Percentiles rank a stretch among this genome's conserved stretches.
phyloP scores from a whole-genome alignment of 2,329 filamentous ascomycete species.

The Aspergillus aculeatinus region DNA sequence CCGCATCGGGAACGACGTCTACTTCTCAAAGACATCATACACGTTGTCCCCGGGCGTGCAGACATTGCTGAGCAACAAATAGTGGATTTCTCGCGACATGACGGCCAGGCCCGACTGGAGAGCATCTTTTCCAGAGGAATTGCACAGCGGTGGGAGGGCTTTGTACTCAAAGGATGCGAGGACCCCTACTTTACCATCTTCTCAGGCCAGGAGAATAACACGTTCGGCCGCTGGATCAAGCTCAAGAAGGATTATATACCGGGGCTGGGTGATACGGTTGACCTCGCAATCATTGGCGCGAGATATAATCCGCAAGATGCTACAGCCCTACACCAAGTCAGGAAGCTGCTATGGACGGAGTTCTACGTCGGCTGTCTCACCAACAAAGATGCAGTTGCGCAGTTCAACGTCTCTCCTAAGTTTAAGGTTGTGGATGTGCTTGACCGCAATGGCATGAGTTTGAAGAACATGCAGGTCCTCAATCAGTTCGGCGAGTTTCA shows the following conservation, averaged over 20 bases:
- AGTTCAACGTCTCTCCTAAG: constrained; percentile 52
- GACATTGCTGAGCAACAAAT: constrained; percentile 65
- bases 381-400: constrained; percentile 62
- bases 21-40: constrained; percentile 58
- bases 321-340: constrained; percentile 50
- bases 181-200: constrained; percentile 69
- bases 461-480: constrained; percentile 53
- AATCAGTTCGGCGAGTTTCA: constrained; percentile 49
- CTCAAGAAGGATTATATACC: constrained; percentile 83
- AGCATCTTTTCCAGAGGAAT: constrained; percentile 68
- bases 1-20: constrained; percentile 44
- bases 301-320: constrained; percentile 67
- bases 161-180: constrained; percentile 74
- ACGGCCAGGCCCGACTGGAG: constrained; percentile 57
- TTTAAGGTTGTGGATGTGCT: constrained; percentile 69
- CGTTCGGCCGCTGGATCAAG: constrained; percentile 65
- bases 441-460: constrained; percentile 50
- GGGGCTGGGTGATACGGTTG: constrained; percentile 76
- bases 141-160: constrained; percentile 67
- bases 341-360: constrained; percentile 68
- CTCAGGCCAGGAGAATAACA: constrained; percentile 32
- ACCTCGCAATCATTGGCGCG: constrained; percentile 77
- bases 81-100: constrained; percentile 62
- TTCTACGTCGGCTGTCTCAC: constrained; percentile 76
- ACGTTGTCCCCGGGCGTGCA: constrained; percentile 59